Evolutionary conservation across 129 eudicot species (phyloP).

Genomic region (Erigeron canadensis): DNA sequence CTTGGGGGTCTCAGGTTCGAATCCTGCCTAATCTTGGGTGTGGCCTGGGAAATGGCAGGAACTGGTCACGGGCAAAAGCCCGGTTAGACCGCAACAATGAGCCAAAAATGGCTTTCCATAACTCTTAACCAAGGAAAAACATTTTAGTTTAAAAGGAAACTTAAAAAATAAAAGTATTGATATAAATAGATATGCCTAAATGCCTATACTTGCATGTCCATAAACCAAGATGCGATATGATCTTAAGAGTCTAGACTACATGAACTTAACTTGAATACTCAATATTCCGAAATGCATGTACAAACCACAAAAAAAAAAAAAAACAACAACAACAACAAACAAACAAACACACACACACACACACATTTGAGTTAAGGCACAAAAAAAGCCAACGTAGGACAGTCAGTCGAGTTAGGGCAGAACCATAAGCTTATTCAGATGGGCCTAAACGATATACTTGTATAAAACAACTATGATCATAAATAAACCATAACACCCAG

Average conservation of each 20-base stretch:
- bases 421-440: conserved; percentile 16
- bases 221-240: neutral
- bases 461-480: conserved; percentile 11
- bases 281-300: conserved; percentile 1
- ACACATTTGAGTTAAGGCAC: too few species aligned
- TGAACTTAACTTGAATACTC: conserved; percentile 7
- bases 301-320: conserved; percentile 1
- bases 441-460: conserved; percentile 10
- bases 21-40: too few species aligned
- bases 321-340: too few species aligned
- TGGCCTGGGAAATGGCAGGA: too few species aligned
- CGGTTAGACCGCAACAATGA: too few species aligned
- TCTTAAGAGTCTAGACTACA: neutral
- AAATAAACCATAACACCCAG: conserved; percentile 5
- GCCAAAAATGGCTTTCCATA: too few species aligned
- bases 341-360: too few species aligned
- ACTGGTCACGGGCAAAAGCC: too few species aligned
- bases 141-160: too few species aligned
- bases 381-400: neutral
- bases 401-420: neutral
- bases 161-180: too few species aligned
- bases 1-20: too few species aligned
- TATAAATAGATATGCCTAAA: neutral
- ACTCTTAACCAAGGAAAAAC: too few species aligned
- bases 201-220: neutral